Base-by-base conservation (phyloP, 805 yeast species). In the Ogataea polymorpha region DNA sequence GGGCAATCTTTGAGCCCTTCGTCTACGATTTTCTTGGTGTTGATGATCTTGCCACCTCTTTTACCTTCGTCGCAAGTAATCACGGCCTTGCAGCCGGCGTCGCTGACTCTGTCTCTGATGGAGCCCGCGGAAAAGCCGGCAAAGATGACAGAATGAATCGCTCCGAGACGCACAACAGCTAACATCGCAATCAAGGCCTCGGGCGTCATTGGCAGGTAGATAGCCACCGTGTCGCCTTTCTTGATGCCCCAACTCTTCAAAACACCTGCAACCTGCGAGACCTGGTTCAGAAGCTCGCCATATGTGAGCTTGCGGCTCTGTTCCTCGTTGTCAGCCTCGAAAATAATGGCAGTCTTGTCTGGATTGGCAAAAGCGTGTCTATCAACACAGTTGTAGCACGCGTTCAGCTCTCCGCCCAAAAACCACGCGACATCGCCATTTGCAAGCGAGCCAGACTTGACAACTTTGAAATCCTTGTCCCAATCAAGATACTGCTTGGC, bases 101-200 rank as follows among this genome's bases (percentile, higher is more conserved):
- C 96, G 44, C 75, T 74, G 52, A 93, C 82, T 65, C 99, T 82
- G 68, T 93, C 99, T 59, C 75, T 78, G 60, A 91, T 79, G 17
- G 97, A 91, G 35, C 95, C 93, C 25, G 96, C 82, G 24, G 95
- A 82, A 70, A 91, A 91, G 16, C 99, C 99, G 27, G 98, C 99
- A 70, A 91, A 91, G 40, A 91, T 84, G 39, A 93, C 97, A 13
- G 97, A 86, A 67, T 91, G 99, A 39, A 91, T 72, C 24, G 99
- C 99, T 62, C 99, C 99, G 43, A 91, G 70, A 70, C 99, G 82
- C 25, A 81, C 86, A 59, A 89, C 82, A 34, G 99, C 99, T 59
- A 91, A 73, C 77, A 91, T 79, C n/a, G 99, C 85, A 42, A 93
- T 79, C 47, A 93, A 72, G 15, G 97, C 96, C 69, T 90, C 96